These are phyloP conservation scores for Diaporthe citrichinensis DNA, from an alignment of 2,329 filamentous ascomycete genomes.

Conservation along the genomic window DNA sequence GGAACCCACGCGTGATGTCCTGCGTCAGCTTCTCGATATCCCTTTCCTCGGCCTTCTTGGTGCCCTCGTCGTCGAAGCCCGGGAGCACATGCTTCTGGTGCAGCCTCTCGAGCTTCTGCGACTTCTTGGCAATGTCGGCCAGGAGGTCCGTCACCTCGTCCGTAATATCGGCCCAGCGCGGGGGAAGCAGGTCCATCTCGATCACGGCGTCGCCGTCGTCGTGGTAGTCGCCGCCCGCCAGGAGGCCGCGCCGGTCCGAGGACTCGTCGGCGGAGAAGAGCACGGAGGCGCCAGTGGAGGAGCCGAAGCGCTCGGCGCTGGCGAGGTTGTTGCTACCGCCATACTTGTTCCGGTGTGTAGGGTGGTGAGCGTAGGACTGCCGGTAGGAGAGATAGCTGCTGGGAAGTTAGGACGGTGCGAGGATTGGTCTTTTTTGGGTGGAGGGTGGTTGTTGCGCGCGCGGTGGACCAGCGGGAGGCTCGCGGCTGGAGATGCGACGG, in stretches of 20 bases:
- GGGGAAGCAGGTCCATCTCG: constrained; percentile 97
- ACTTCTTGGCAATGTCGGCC: constrained; percentile 84
- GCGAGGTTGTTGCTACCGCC: constrained; percentile 59
- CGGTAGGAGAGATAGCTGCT: constrained; percentile 97
- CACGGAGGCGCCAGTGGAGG: constrained; percentile 64
- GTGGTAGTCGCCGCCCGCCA: constrained; percentile 81
- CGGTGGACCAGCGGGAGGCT: constrained; percentile 1
- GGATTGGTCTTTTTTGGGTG: not conserved
- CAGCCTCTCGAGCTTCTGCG: constrained; percentile 87
- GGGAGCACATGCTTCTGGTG: constrained; percentile 98
- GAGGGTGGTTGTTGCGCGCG: constrained; percentile 28
- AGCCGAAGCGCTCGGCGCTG: constrained; percentile 67
- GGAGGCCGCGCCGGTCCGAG: constrained; percentile 81
- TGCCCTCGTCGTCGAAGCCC: constrained; percentile 94
- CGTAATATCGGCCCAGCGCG: constrained; percentile 94
- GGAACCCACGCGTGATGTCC: constrained; percentile 89
- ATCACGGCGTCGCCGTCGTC: constrained; percentile 96
- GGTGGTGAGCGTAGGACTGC: constrained; percentile 97
- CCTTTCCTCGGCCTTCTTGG: constrained; percentile 87
- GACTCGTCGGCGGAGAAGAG: constrained; percentile 64
- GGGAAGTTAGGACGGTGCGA: constrained; percentile 7
- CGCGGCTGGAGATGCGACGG: not conserved
- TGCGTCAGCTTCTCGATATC: constrained; percentile 94
- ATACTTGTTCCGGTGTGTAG: constrained; percentile 85
- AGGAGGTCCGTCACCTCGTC: constrained; percentile 92